phyloP scores from a whole-genome alignment of 1,139 yeast genomes.

The Saccharomyces hybrid region DNA sequence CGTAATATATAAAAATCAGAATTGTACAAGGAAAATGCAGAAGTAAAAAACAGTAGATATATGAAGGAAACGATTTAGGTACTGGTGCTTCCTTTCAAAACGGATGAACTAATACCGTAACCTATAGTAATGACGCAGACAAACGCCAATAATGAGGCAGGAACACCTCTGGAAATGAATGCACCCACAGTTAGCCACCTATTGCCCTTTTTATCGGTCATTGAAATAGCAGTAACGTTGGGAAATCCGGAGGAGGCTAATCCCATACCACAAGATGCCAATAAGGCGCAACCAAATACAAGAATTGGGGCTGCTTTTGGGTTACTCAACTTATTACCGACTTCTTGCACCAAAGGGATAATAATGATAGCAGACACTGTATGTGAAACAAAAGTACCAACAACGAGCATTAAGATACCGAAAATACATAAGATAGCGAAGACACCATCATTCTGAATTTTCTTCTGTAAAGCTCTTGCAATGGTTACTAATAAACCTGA shows the following conservation, averaged over 20 bases:
- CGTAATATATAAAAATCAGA: neutral
- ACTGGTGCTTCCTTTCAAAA: conserved; percentile 22
- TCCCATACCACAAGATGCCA: conserved; percentile 74
- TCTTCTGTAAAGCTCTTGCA: conserved; percentile 48
- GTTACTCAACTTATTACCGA: conserved; percentile 49
- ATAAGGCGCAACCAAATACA: conserved; percentile 58
- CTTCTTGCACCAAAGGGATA: conserved; percentile 61
- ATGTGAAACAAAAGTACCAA: conserved; percentile 71
- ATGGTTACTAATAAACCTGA: conserved; percentile 62
- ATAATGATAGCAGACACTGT: conserved; percentile 72
- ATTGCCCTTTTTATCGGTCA: conserved; percentile 64
- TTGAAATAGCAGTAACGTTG: conserved; percentile 67
- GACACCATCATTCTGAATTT: conserved; percentile 49
- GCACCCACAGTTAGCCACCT: conserved; percentile 59
- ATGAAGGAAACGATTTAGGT: no score
- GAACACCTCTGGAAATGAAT: conserved; percentile 66
- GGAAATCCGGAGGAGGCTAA: conserved; percentile 74
- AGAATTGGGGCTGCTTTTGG: conserved; percentile 48
- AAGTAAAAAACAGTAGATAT: no score
- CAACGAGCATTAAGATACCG: conserved; percentile 56
- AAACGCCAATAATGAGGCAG: conserved; percentile 53
- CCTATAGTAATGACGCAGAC: conserved; percentile 55
- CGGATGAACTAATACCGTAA: conserved; percentile 52
- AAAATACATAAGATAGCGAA: conserved; percentile 58
- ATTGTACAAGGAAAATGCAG: neutral